A percentile compares a stretch with the other conserved stretches of the same genome.
These are phyloP conservation scores for Cyberlindnera xylosilytica DNA, from an alignment of 805 yeast genomes.

Conservation along the genomic window DNA sequence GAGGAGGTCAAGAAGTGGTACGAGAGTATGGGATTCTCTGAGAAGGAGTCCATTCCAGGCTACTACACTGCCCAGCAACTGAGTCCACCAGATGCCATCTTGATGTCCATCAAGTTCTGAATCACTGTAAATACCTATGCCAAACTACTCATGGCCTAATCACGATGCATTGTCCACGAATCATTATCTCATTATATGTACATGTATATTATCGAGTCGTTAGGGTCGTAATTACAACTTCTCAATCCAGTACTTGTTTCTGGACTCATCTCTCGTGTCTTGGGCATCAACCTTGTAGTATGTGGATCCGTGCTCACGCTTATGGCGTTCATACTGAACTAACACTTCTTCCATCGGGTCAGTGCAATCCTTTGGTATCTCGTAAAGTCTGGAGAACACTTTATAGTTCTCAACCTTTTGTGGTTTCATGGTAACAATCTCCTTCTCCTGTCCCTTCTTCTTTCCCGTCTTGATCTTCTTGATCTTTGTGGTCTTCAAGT, in stretches of 20 bases:
- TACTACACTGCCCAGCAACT: constrained; percentile 48
- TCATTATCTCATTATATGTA: too few species aligned
- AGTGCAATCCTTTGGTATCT: constrained; percentile 21
- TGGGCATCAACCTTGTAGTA: constrained; percentile 21
- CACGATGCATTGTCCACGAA: too few species aligned
- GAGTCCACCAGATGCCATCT: constrained; percentile 45
- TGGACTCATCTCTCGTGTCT: constrained; percentile 22
- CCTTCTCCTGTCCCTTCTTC: constrained; percentile 11
- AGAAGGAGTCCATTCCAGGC: constrained; percentile 34
- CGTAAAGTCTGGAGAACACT: constrained; percentile 24
- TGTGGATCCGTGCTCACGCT: constrained; percentile 24
- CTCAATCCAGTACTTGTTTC: constrained; percentile 28
- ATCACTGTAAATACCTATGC: too few species aligned
- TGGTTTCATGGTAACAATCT: constrained; percentile 20
- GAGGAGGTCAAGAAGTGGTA: constrained; percentile 48
- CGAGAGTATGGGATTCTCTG: constrained; percentile 44
- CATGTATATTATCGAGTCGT: too few species aligned
- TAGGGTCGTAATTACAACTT: too few species aligned
- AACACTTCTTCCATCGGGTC: constrained; percentile 32
- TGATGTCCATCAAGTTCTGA: constrained; percentile 29
- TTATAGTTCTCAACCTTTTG: constrained; percentile 24
- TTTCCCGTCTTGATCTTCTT: constrained; percentile 15
- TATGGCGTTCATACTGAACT: constrained; percentile 19
- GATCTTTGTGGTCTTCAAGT: constrained; percentile 16
- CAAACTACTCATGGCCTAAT: too few species aligned